phyloP scores from a whole-genome alignment of 2,329 filamentous ascomycete species.

The Sarocladium oryzae region DNA sequence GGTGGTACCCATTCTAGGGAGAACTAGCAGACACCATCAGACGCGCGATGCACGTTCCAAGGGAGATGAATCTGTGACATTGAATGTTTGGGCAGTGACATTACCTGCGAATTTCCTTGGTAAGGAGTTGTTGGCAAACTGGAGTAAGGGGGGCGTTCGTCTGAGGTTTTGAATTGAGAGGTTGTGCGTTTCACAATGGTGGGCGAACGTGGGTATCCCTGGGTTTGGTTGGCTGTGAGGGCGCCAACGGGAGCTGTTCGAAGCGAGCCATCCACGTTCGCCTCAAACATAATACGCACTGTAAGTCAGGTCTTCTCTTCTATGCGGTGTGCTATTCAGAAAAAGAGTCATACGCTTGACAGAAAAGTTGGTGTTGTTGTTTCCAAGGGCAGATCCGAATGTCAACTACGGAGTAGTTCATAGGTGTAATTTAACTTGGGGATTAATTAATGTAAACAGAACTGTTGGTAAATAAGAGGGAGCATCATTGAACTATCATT shows the following conservation, averaged over 20 bases:
- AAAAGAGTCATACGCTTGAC: too few species aligned
- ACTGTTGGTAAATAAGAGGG: background rate
- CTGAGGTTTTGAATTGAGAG: slow-evolving; percentile 5
- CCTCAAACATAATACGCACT: background rate
- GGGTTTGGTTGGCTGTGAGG: slow-evolving; percentile 6
- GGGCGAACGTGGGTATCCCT: background rate
- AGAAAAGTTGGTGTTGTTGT: too few species aligned
- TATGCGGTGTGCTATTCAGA: background rate
- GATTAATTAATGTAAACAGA: background rate
- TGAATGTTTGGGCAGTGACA: slow-evolving; percentile 4
- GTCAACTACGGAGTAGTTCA: too few species aligned
- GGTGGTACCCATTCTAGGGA: background rate
- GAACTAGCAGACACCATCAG: background rate
- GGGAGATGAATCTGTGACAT: slow-evolving; percentile 9
- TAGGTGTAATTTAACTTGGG: too few species aligned
- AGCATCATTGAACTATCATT: background rate
- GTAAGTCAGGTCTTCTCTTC: background rate
- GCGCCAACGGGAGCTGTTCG: background rate
- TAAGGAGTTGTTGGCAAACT: background rate
- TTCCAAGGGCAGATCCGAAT: too few species aligned
- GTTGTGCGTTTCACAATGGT: slow-evolving; percentile 6
- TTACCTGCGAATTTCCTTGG: background rate
- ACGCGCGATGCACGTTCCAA: slow-evolving; percentile 8
- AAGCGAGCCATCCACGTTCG: background rate
- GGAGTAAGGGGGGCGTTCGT: slow-evolving; percentile 3